A percentile compares a stretch with the other conserved stretches of the same genome.
Evolutionary conservation across 2,329 filamentous ascomycete species (phyloP).

Genomic region (Aspergillus hortae): DNA sequence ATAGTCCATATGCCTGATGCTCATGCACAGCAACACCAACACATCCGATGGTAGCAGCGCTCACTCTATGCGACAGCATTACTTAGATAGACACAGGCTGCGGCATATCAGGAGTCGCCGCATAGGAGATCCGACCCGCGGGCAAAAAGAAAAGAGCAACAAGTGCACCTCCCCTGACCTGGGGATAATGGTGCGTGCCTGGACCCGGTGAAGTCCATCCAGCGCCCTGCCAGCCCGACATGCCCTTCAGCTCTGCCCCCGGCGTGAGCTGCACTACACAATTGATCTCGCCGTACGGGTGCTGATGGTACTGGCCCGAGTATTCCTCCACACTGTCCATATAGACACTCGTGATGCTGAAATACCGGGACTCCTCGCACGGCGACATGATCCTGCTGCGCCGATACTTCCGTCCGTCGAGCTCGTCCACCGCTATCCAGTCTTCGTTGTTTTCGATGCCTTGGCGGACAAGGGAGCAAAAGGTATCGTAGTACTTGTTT

Average conservation of each 20-base stretch:
- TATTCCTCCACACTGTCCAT: conserved; percentile 52
- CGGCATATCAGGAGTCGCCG: not conserved
- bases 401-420: conserved; percentile 47
- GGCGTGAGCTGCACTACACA: conserved; percentile 52
- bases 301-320: conserved; percentile 52
- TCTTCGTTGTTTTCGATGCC: conserved; percentile 40
- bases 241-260: conserved; percentile 51
- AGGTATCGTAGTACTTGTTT: conserved; percentile 42
- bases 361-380: conserved; percentile 46
- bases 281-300: conserved; percentile 56
- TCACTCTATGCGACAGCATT: too few species aligned
- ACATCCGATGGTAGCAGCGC: too few species aligned
- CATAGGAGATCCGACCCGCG: conserved; percentile 46
- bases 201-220: conserved; percentile 56
- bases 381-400: conserved; percentile 48
- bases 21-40: too few species aligned
- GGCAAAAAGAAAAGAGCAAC: conserved; percentile 56
- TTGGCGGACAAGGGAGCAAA: conserved; percentile 37
- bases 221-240: conserved; percentile 55
- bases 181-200: conserved; percentile 56
- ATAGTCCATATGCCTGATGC: too few species aligned
- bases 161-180: conserved; percentile 49
- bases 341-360: conserved; percentile 57
- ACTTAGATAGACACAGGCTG: not conserved
- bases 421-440: conserved; percentile 44